Conservation (phyloP, 2,329 filamentous ascomycete species). For the Daldinia sp. region DNA sequence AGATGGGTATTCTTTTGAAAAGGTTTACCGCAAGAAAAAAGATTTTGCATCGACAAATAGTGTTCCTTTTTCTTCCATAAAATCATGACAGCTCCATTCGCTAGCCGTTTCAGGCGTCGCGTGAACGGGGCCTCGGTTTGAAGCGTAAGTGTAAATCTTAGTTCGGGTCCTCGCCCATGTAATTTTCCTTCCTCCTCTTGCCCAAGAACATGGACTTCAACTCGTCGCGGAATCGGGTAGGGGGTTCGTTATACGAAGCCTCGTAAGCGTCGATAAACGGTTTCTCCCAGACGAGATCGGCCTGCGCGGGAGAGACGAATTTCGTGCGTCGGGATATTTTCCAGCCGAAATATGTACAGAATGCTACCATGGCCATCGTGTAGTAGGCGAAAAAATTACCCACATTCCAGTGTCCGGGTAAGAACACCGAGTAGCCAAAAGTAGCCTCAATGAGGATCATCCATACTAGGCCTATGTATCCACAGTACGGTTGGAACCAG, state of each 20-base stretch:
- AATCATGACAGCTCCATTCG: background rate
- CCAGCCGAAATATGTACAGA: constrained; percentile 66
- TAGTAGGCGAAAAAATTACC: constrained; percentile 57
- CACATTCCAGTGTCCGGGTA: constrained; percentile 50
- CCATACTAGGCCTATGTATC: constrained; percentile 54
- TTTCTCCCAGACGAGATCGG: constrained; percentile 68
- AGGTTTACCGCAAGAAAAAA: background rate
- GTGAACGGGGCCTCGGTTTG: background rate
- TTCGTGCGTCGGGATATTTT: constrained; percentile 69
- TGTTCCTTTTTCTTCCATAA: background rate
- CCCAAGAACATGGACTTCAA: constrained; percentile 51
- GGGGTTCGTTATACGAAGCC: constrained; percentile 53
- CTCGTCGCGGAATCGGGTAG: constrained; percentile 58
- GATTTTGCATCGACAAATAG: background rate
- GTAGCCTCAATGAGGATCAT: constrained; percentile 56
- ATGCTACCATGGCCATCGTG: constrained; percentile 56
- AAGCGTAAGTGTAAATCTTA: background rate
- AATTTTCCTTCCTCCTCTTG: constrained; percentile 41
- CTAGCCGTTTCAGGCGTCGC: background rate
- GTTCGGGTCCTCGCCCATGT: constrained; percentile 39
- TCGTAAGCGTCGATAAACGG: constrained; percentile 65
- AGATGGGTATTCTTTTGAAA: background rate
- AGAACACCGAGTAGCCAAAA: constrained; percentile 64
- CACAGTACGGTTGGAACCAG: constrained; percentile 66
- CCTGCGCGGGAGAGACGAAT: constrained; percentile 60